phyloP scores from a whole-genome alignment of 495 filamentous ascomycete genomes.

The Penicillium egyptiacum region DNA sequence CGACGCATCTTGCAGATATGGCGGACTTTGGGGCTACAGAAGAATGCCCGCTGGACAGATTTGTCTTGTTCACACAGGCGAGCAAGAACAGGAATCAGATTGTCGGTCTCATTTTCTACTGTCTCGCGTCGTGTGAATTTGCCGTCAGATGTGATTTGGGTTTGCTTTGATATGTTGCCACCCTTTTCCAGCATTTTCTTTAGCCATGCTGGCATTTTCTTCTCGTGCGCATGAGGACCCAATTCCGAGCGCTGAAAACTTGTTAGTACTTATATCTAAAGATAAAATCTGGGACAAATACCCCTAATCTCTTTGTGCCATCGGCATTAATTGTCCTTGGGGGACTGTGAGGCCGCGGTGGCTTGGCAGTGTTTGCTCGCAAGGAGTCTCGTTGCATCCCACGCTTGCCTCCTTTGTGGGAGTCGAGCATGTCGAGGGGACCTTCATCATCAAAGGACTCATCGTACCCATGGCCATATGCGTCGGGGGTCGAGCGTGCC shows the following conservation, averaged over 20 bases:
- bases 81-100: conserved; percentile 73
- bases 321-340: conserved; percentile 12
- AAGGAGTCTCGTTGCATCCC: conserved; percentile 17
- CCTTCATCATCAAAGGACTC: conserved; percentile 17
- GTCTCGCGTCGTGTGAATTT: conserved; percentile 42
- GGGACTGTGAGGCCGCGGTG: conserved; percentile 14
- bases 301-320: conserved; percentile 42
- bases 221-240: conserved; percentile 83
- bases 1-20: conserved; percentile 79
- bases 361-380: conserved; percentile 16
- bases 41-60: conserved; percentile 65
- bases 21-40: conserved; percentile 73
- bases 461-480: conserved; percentile 9
- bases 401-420: conserved; percentile 19
- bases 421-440: conserved; percentile 3
- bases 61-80: conserved; percentile 68
- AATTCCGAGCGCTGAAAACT: conserved; percentile 56
- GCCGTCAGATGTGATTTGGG: conserved; percentile 55
- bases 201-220: conserved; percentile 83
- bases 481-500: neutral
- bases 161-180: conserved; percentile 54
- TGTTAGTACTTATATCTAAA: conserved; percentile 23
- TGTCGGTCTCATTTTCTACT: conserved; percentile 61
- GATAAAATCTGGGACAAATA: conserved; percentile 22
- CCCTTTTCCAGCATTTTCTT: conserved; percentile 64